Evolutionary conservation across 1,139 yeast genomes (phyloP), one percentile per base, ranked within the genome.

Genomic region (Chernovozyma sophiae-reginae): DNA sequence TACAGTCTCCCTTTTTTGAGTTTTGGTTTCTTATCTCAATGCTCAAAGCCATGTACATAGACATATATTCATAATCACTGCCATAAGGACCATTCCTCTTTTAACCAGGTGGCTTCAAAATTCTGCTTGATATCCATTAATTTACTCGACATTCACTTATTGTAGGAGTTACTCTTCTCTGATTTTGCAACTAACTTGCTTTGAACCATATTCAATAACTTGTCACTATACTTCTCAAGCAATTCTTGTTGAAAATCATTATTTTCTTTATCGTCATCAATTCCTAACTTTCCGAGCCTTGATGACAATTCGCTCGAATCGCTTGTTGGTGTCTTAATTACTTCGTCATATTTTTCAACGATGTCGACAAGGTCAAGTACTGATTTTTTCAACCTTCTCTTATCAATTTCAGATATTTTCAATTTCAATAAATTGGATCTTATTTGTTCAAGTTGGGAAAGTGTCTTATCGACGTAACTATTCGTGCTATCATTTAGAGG

Each of bases 181-280:
- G n/a, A n/a, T n/a, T n/a, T n/a, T n/a, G n/a, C n/a, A n/a, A n/a
- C 23, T 3, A 51, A 37, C 41, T 60, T 62, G 28, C 40, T 34
- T 34, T 53, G 52, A 23, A 62, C 41, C 26, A 62, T 28, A 22
- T 48, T 46, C 2, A 67, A 37, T 33, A 67, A 51, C 43, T 51
- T 48, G 7, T 63, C 58, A 42, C 72, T 65, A 41, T 64, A 66
- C 13, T 41, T 50, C 39, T 64, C 65, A 31, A 65, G 48, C 5
- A 63, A 14, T 22, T 44, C 39, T 13, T 38, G 40, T 20, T 43
- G 17, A 12, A 20, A 6, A 20, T 40, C 14, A 22, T 25, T 5
- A 25, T 25, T 25, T 25, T 25, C 15, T 11, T 25, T 25, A 10
- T 10, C 23, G 6, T 20, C 23, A 7, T 20, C 23, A 20, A 20